Base-by-base conservation (phyloP, 2,329 filamentous ascomycete genomes). In the Trichoderma semiorbis region DNA sequence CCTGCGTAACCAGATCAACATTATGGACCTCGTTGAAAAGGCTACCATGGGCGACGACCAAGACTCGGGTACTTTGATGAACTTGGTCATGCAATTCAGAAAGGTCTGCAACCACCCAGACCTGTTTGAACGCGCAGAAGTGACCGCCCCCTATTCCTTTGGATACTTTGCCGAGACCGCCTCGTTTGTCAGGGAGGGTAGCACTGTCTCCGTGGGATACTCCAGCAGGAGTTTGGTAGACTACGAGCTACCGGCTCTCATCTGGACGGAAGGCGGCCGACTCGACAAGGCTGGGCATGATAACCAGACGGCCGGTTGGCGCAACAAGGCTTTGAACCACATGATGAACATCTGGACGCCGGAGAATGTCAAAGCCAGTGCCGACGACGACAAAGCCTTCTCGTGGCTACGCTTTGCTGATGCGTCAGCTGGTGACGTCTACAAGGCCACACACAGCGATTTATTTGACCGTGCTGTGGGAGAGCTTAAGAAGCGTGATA, bases 101-200 rank as follows among this genome's bases (percentile, higher is more conserved):
- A 99, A 99, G 84, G 96, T 99, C 71, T 99, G 96, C 85, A 99
- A 99, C 79, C 96, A 99, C 80, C 96, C 96, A 0, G 96, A 99
- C 82, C 83, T 99, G 39, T 99, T 99, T 76, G 95, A 99, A 82
- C 92, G 96, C 60, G 95, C 95, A 11, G 95, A 98, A 73, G 97
- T 94, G 10, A 91, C 89, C 28, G 97, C 95, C 10, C 94, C 96
- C 0, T 91, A 95, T 77, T 92, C 93, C 1, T 90, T 92, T 76
- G 90, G 91, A n/a, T 89, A 92, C 79, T 99, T 95, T 81, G 96
- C 95, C 16, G 96, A 99, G 84, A 98, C 95, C 0, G 95, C 93
- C 0, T 98, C 95, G 0, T 98, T 99, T 81, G 86, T 98, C 75
- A 92, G 96, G 26, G 96, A 99, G 80, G 95, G 95, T 8, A 88